Evolutionary conservation across 345 rosid genomes (phyloP).

Genomic region (Hibiscus syriacus): DNA sequence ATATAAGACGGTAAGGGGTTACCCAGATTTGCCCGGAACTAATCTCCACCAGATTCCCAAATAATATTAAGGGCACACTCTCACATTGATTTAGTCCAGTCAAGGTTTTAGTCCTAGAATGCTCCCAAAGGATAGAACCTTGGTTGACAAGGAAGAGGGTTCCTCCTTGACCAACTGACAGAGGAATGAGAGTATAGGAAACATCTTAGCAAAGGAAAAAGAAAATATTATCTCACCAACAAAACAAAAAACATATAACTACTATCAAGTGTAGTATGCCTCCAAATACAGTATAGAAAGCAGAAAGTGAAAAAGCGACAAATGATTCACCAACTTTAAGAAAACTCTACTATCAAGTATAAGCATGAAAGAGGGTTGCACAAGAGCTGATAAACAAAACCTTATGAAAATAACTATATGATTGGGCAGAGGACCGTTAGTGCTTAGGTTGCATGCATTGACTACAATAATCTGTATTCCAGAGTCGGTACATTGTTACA

Average conservation of each 20-base stretch:
- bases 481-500: neutral
- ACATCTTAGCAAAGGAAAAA: neutral
- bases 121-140: neutral
- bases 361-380: neutral
- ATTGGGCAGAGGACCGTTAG: neutral
- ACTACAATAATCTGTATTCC: neutral
- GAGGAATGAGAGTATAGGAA: neutral
- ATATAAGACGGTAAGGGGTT: neutral
- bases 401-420: neutral
- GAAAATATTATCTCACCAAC: neutral
- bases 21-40: neutral
- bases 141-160: neutral
- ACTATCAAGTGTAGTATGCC: neutral
- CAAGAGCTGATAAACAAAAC: neutral
- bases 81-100: neutral
- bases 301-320: neutral
- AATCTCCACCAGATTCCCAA: neutral
- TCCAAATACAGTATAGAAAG: neutral
- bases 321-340: neutral
- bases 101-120: neutral
- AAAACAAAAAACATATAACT: neutral
- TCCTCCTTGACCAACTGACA: neutral
- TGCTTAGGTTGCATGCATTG: neutral
- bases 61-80: neutral
- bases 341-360: too few species aligned